Conservation (phyloP, 2,329 filamentous ascomycete genomes). For the Cytospora piceicola region DNA sequence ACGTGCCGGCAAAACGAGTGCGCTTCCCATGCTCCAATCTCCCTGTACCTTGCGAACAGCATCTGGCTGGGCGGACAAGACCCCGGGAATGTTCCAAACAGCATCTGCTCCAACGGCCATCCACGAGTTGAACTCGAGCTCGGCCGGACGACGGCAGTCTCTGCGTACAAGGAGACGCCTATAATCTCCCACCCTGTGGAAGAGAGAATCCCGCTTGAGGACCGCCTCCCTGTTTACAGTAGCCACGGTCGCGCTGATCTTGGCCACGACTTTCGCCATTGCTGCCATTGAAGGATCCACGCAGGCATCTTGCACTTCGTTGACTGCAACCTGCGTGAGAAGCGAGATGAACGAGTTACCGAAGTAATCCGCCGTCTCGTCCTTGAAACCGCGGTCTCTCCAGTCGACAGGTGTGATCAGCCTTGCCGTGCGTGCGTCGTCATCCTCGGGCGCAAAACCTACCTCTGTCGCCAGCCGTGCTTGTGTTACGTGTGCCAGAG, state of each 20-base stretch:
- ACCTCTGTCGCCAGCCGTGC: neutral
- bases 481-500: neutral
- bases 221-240: neutral
- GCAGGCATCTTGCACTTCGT: neutral
- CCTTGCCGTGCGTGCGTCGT: neutral
- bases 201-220: conserved; percentile 1
- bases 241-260: neutral
- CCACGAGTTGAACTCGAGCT: neutral
- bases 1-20: neutral
- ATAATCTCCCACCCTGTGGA: neutral
- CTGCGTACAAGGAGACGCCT: neutral
- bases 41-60: neutral
- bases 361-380: conserved; percentile 2
- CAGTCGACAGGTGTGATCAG: neutral
- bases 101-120: neutral
- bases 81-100: neutral
- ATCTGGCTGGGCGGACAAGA: neutral
- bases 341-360: conserved; percentile 2
- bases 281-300: neutral
- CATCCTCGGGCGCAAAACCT: neutral
- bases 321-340: neutral
- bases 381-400: neutral
- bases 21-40: neutral
- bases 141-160: neutral
- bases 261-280: neutral